These are phyloP conservation scores for Syzygium oleosum DNA, from an alignment of 345 rosid species.

Conservation along the genomic window DNA sequence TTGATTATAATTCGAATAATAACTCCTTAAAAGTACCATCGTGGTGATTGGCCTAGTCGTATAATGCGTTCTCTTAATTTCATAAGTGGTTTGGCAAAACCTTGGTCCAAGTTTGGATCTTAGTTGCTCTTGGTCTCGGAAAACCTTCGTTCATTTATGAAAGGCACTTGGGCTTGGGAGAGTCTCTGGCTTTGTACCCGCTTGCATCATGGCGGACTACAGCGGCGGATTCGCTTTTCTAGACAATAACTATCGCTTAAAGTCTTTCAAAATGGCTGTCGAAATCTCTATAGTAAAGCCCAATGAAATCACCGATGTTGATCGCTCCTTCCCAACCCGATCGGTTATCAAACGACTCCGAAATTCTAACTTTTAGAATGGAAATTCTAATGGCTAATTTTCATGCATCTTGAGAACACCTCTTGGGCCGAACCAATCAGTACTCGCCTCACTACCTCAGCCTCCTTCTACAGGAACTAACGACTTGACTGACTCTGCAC, in stretches of 20 bases:
- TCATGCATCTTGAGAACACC: not conserved
- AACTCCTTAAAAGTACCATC: not conserved
- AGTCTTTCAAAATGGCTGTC: not conserved
- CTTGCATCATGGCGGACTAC: not conserved
- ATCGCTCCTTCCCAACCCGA: not conserved
- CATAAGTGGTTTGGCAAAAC: not conserved
- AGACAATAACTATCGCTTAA: no score
- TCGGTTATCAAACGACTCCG: not conserved
- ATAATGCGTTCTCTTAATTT: not conserved
- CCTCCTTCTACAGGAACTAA: not conserved
- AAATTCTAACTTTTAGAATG: not conserved
- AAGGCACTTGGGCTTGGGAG: not conserved
- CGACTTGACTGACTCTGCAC: not conserved
- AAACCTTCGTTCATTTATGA: not conserved
- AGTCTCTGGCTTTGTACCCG: not conserved
- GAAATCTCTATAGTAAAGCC: not conserved
- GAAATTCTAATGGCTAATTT: not conserved
- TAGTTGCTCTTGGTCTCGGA: not conserved
- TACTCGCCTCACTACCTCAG: not conserved
- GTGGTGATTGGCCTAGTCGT: not conserved
- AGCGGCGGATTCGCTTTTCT: not conserved
- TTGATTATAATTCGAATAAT: not conserved
- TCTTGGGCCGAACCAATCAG: not conserved
- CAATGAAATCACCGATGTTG: not conserved
- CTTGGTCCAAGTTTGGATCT: not conserved